Conservation (phyloP, 2,329 filamentous ascomycete species). For the Domatiomyces catenatus region DNA sequence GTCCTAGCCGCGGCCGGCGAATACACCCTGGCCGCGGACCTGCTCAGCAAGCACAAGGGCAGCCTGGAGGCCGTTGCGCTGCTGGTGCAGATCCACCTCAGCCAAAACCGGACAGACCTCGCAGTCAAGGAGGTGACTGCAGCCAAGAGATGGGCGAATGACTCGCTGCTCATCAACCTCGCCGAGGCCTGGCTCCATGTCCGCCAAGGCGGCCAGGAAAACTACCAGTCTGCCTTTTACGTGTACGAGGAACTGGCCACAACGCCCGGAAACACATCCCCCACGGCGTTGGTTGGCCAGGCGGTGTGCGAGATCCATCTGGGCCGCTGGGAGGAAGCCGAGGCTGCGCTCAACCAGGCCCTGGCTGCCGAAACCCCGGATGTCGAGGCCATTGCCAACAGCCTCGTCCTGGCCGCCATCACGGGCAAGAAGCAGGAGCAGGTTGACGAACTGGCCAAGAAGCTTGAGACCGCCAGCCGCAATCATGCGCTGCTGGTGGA, state of each 20-base stretch:
- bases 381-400: slow-evolving; percentile 64
- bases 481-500: slow-evolving; percentile 59
- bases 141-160: slow-evolving; percentile 86
- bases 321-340: slow-evolving; percentile 73
- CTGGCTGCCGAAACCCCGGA: slow-evolving; percentile 51
- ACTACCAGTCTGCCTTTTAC: slow-evolving; percentile 94
- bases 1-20: slow-evolving; percentile 66
- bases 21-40: slow-evolving; percentile 67
- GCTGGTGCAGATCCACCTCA: slow-evolving; percentile 80
- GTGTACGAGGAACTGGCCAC: slow-evolving; percentile 94
- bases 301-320: slow-evolving; percentile 85
- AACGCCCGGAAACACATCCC: slow-evolving; percentile 62
- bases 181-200: slow-evolving; percentile 92
- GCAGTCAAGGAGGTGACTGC: slow-evolving; percentile 76
- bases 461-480: slow-evolving; percentile 40
- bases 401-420: slow-evolving; percentile 63
- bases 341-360: slow-evolving; percentile 70
- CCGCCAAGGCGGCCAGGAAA: slow-evolving; percentile 80
- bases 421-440: slow-evolving; percentile 49
- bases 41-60: slow-evolving; percentile 71
- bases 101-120: slow-evolving; percentile 81
- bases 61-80: slow-evolving; percentile 66
- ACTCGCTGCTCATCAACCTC: slow-evolving; percentile 81
- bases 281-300: slow-evolving; percentile 65
- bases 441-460: slow-evolving; percentile 19